Percentiles rank a stretch among this genome's conserved stretches.
Conservation (phyloP, 2,329 filamentous ascomycete genomes). For the Exophiala lecanii-corni region DNA sequence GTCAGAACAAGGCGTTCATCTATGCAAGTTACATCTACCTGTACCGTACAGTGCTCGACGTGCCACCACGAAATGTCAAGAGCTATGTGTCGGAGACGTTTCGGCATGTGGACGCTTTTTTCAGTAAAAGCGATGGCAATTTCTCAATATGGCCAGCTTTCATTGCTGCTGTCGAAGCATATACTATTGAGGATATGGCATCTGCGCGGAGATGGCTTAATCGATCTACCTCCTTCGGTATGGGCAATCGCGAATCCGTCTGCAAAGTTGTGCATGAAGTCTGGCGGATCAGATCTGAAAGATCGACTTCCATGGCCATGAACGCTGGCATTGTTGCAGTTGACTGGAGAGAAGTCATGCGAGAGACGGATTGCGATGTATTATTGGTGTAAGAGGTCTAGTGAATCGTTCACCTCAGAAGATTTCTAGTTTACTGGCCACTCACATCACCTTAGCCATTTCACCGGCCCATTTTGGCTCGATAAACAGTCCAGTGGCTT, state of each 20-base stretch:
- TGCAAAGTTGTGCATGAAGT: slow-evolving; percentile 9
- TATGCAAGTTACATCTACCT: slow-evolving; percentile 23
- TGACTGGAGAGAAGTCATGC: slow-evolving; percentile 16
- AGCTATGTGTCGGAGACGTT: slow-evolving; percentile 18
- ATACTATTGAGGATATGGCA: slow-evolving; percentile 13
- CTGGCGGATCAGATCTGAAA: slow-evolving; percentile 8
- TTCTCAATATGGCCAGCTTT: slow-evolving; percentile 26
- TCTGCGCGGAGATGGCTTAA: slow-evolving; percentile 7
- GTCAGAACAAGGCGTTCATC: slow-evolving; percentile 22
- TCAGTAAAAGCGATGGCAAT: slow-evolving; percentile 14
- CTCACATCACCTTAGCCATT: slow-evolving; percentile 7
- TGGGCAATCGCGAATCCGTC: slow-evolving; percentile 10
- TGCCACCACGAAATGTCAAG: slow-evolving; percentile 16
- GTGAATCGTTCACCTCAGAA: too few species aligned
- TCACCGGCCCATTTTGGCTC: slow-evolving; percentile 30
- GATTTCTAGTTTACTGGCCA: too few species aligned
- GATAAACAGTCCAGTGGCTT: slow-evolving; percentile 36
- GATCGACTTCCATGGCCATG: neutral
- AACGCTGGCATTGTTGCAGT: slow-evolving; percentile 5
- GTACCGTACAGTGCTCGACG: slow-evolving; percentile 19
- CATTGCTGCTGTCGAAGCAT: slow-evolving; percentile 25
- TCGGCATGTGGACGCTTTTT: slow-evolving; percentile 14
- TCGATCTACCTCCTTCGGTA: slow-evolving; percentile 3
- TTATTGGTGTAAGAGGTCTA: slow-evolving; percentile 7
- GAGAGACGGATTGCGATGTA: slow-evolving; percentile 10